Percentiles rank a stretch among this genome's conserved stretches.
phyloP scores from a whole-genome alignment of 768 basidiomycete genomes.

The Mycena maculata region DNA sequence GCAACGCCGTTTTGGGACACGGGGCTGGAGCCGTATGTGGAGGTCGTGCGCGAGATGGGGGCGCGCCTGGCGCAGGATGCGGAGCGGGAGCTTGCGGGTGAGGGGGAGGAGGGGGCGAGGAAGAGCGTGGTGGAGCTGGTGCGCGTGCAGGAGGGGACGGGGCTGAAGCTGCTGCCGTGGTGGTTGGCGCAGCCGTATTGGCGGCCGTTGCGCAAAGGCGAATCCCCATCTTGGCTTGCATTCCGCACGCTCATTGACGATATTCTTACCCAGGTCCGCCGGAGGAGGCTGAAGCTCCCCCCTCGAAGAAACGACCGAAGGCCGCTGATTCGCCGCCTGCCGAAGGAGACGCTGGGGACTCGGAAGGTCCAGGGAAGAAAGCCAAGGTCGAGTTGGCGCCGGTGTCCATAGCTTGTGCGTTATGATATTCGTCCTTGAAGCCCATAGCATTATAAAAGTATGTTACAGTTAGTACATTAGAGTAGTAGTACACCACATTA shows the following conservation, averaged over 20 bases:
- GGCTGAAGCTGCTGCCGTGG: slow-evolving; percentile 59
- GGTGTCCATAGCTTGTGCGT: neutral
- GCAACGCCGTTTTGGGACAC: slow-evolving; percentile 32
- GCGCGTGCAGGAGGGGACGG: slow-evolving; percentile 56
- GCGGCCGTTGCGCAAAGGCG: slow-evolving; percentile 50
- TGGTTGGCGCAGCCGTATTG: slow-evolving; percentile 75
- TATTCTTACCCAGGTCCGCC: neutral
- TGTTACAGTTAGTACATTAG: neutral
- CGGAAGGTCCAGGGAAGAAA: slow-evolving; percentile 25
- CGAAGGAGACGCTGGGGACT: neutral
- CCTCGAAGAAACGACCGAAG: slow-evolving; percentile 19
- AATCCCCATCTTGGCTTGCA: neutral
- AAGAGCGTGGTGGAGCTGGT: slow-evolving; percentile 51
- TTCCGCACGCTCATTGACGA: neutral
- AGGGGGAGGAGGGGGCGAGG: slow-evolving; percentile 43
- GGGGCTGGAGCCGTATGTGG: slow-evolving; percentile 59
- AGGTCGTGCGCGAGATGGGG: slow-evolving; percentile 70
- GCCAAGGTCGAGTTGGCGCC: slow-evolving; percentile 1
- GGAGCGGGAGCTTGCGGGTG: slow-evolving; percentile 62
- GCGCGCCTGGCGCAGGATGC: slow-evolving; percentile 64
- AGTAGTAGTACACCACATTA: neutral
- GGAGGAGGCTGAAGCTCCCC: neutral
- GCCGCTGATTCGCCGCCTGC: neutral
- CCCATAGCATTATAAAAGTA: neutral
- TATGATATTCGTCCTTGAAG: neutral